Base-by-base conservation (phyloP, 2,329 filamentous ascomycete species). In the Colletotrichum tabaci region DNA sequence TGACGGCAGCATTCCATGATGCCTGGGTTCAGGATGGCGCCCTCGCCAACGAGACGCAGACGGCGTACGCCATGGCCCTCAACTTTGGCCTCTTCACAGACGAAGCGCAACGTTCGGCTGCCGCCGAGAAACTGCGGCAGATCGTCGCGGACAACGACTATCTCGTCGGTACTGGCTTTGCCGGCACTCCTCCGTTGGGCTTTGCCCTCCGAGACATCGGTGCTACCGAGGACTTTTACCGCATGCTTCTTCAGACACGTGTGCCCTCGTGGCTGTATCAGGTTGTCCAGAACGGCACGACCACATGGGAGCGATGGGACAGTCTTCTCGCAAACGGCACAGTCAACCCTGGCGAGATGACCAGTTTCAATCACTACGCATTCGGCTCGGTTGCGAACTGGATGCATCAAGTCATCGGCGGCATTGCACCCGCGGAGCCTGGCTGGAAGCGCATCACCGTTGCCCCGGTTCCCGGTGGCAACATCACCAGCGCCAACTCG, bases 261-360 rank as follows among this genome's bases (percentile, higher is more conserved):
- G 80, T 82, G 1, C 86, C 85, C 0, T 84, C 82, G 0, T 88
- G 86, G 86, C 75, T 88, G 0, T 87, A 86, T 61, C 84, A 84
- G 15, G 81, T 88, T 7, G 80, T 79, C 0, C 82, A 84, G 81
- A 79, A 79, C 12, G 85, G 80, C 0, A 87, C 86, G 0, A 87
- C 85, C 0, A 85, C 83, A 0, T 88, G 86, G 86, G 86, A 88
- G 72, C 80, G 86, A 2, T 87, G 86, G 86, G 84, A 88, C 60
- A 84, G 82, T 38, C 77, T 87, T 42, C 75, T 86, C 0, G 78
- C 83, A 0, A 77, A 87, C 66, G 85, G 85, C 0, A 78, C 73
- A 0, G 74, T 87, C 18, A 87, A 87, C 65, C 79, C 82, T 0
- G 83, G 85, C 0, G 74, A 79, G 42, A 87, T 87, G 86, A 86